These are phyloP conservation scores for Alisma plantagoaquatica DNA, from an alignment of 106 monocot species.

Conservation along the genomic window DNA sequence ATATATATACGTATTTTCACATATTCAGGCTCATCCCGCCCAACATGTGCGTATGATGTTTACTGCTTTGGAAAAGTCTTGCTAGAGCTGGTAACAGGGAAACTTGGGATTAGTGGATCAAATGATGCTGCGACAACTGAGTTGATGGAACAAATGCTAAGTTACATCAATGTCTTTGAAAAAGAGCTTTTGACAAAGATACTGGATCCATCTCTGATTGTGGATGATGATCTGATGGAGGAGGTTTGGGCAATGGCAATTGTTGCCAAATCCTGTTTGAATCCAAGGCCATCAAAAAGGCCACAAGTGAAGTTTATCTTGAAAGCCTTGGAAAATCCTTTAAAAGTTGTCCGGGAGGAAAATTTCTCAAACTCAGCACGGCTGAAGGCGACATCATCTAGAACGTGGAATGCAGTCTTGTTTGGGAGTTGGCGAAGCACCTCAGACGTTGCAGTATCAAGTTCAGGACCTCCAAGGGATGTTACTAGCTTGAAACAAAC, in stretches of 20 bases:
- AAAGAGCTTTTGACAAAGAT: slow-evolving; percentile 45
- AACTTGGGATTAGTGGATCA: slow-evolving; percentile 42
- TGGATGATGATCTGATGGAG: slow-evolving; percentile 57
- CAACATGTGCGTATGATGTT: slow-evolving; percentile 50
- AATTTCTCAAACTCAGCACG: slow-evolving; percentile 13
- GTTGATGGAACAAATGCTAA: slow-evolving; percentile 30
- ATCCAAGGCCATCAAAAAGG: slow-evolving; percentile 42
- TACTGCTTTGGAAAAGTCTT: slow-evolving; percentile 69
- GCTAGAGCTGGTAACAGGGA: slow-evolving; percentile 57
- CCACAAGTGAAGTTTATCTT: slow-evolving; percentile 37
- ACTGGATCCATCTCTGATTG: slow-evolving; percentile 49
- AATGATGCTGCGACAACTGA: slow-evolving; percentile 20
- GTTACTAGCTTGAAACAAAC: slow-evolving; percentile 5
- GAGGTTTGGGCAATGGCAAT: slow-evolving; percentile 63
- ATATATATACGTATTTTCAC: too few species aligned
- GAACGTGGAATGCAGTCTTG: slow-evolving; percentile 39
- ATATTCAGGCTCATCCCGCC: slow-evolving; percentile 15
- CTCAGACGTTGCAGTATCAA: slow-evolving; percentile 13
- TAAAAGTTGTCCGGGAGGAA: slow-evolving; percentile 44
- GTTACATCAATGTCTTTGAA: slow-evolving; percentile 32
- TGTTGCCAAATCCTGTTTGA: slow-evolving; percentile 60
- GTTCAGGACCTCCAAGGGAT: slow-evolving; percentile 12
- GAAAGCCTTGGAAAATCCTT: slow-evolving; percentile 58
- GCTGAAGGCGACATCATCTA: slow-evolving; percentile 29
- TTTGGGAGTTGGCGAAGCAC: slow-evolving; percentile 36